These are phyloP conservation scores for Endogone sp. DNA, from an alignment of 192 early-diverging fungal genomes.

Conservation along the genomic window DNA sequence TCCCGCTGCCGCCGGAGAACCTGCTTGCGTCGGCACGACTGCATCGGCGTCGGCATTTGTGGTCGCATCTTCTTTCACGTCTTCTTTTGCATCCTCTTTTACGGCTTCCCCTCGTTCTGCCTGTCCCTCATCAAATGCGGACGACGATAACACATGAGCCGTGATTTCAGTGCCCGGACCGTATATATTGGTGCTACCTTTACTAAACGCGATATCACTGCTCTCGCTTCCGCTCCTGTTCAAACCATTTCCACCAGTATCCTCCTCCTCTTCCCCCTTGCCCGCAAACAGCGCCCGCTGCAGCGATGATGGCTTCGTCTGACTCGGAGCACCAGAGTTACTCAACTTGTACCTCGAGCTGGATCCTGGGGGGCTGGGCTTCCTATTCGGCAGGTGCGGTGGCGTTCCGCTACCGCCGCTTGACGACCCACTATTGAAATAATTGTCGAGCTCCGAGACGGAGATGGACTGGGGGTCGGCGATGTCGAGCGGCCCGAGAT, in stretches of 20 bases:
- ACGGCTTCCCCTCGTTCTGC: not conserved
- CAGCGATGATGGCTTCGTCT: constrained; percentile 2
- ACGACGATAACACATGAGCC: not conserved
- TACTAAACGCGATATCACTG: too few species aligned
- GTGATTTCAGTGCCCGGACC: not conserved
- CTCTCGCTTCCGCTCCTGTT: too few species aligned
- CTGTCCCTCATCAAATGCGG: not conserved
- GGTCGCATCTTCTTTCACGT: constrained; percentile 19
- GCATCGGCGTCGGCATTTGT: constrained; percentile 22
- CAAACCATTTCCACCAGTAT: too few species aligned
- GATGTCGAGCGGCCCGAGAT: constrained; percentile 21
- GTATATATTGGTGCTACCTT: too few species aligned
- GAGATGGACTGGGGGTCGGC: constrained; percentile 30
- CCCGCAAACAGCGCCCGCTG: constrained; percentile 25
- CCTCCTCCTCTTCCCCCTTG: not conserved
- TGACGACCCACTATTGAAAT: constrained; percentile 21
- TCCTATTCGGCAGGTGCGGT: too few species aligned
- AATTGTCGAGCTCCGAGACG: constrained; percentile 31
- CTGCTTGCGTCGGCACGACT: too few species aligned
- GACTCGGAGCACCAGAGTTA: too few species aligned
- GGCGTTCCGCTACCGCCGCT: not conserved
- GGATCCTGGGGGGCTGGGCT: too few species aligned
- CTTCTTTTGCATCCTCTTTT: constrained; percentile 18
- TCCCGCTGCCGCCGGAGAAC: too few species aligned
- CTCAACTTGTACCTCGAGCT: too few species aligned